Base-by-base conservation (phyloP, 495 filamentous ascomycete species). In the Hypoxylon subgilvum region DNA sequence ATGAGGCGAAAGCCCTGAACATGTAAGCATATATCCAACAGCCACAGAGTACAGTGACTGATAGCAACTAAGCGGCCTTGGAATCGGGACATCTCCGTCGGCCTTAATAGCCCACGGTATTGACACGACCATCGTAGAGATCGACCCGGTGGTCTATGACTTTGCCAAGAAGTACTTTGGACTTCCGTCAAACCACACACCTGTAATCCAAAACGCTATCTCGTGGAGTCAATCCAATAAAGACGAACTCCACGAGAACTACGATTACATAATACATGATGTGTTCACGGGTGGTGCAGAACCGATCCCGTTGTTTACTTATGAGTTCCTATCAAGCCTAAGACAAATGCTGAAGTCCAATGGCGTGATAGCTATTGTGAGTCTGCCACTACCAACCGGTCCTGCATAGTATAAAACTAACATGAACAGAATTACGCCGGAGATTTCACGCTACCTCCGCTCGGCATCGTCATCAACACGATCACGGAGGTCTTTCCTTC, bases 271-370 rank as follows among this genome's bases (percentile, higher is more conserved):
- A 67, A 78, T 98, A 55, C 94, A 98, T 63, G 94, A 98, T 64
- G 94, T 98, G n/a, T 98, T 98, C 75, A 98, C 94, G 0, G 94
- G 94, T 12, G 94, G 93, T 49, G 91, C 91, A 2, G 94, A 97
- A 67, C 94, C 94, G 1, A 81, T 91, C 12, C 76, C 86, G 14
- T 81, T 98, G 1, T 97, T 98, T 73, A 97, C 94, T 0, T 58
- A 84, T 2, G 88, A 94, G 61, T 96, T 98, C 63, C 71, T 98
- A 9, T 63, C 75, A 25, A 82, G 84, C 21, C 74, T 98, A 13
- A 68, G 81, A 44, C 69, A 79, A 1, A 79, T 96, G 12, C 81
- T 98, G 28, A 88, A 83, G 49, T 79, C 85, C 0, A 79, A 89
- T 49, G 94, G 94, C 35, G 88, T 91, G 28, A 87, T 97, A 55